phyloP scores from a whole-genome alignment of 2,329 filamentous ascomycete genomes.

The Herpomyces periplanetae region DNA sequence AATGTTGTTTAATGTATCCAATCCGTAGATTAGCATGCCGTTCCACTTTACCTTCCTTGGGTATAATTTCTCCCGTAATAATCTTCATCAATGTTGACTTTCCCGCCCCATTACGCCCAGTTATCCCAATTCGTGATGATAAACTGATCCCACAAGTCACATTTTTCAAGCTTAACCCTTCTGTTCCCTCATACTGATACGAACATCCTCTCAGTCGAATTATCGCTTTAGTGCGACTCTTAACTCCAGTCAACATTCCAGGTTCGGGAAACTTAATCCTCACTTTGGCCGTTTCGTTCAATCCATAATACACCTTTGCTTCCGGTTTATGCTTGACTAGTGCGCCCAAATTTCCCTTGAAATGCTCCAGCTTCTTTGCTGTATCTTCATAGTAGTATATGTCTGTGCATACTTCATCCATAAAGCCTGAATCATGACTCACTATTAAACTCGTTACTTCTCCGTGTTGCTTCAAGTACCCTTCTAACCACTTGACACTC shows the following conservation, averaged over 20 bases:
- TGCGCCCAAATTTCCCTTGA: constrained; percentile 38
- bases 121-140: constrained; percentile 75
- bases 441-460: constrained; percentile 94
- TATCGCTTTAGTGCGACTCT: constrained; percentile 69
- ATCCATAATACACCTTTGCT: constrained; percentile 88
- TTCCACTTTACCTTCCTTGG: constrained; percentile 48
- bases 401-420: constrained; percentile 88
- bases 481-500: constrained; percentile 81
- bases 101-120: constrained; percentile 83
- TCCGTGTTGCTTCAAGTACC: constrained; percentile 75
- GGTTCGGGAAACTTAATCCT: constrained; percentile 96
- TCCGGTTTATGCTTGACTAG: constrained; percentile 74
- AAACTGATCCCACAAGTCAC: constrained; percentile 58
- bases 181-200: constrained; percentile 61
- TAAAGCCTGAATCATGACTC: constrained; percentile 85
- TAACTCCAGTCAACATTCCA: constrained; percentile 72
- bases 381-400: constrained; percentile 91
- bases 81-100: constrained; percentile 96
- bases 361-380: constrained; percentile 62
- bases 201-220: constrained; percentile 72
- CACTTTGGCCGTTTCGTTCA: constrained; percentile 46
- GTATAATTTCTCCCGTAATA: constrained; percentile 62
- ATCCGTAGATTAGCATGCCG: constrained; percentile 97
- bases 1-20: constrained; percentile 97
- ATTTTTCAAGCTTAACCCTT: constrained; percentile 52